Base-by-base conservation (phyloP, 2,329 filamentous ascomycete species). In the Malbranchea zuffiana region DNA sequence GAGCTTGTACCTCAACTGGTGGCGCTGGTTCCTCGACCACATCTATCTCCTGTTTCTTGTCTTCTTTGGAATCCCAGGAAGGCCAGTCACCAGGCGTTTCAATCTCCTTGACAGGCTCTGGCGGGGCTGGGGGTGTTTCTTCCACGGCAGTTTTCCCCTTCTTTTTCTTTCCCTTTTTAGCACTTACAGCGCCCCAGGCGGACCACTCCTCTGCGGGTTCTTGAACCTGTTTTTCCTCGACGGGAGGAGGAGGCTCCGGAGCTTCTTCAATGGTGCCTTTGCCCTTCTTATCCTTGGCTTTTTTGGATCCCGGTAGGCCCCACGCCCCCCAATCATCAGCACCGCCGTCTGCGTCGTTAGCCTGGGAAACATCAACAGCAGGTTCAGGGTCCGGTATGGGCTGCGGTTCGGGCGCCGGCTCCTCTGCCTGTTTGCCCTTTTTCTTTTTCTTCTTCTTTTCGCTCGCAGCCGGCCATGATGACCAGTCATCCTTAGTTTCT, bases 161-260 rank as follows among this genome's bases (percentile, higher is more conserved):
- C 44, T 65, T 67, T 38, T 62, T 62, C 53, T 72, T 71, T 47
- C 63, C 65, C 42, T 58, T 56, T 41, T 57, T 53, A 32, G 45
- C 43, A 30, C 47, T 47, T 23, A 45, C 16, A 32, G 40, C 63
- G 57, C n/a, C 57, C 57, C 11, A 46, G 46, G 36, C 51, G 55
- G 41, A 55, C 17, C 44, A 39, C 12, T 57, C 45, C 23, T 43
- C 40, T 10, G 47, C 47, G 2, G 47, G 45, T 31, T 53, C 47
- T 6, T 50, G 53, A 13, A 47, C 47, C 6, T 44, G 41, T 26
- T 44, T 47, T 4, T 44, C 41, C 13, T 24, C 19, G 16, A 16
- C 25, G 4, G 38, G 31, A n/a, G 41, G 33, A 16, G 35, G 30
- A 13, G 50, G 49, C 12, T 53, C 44, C 0, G 48, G 45, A 3